Evolutionary conservation across 2,329 filamentous ascomycete species (phyloP).

Genomic region (Knoxdaviesia proteae): DNA sequence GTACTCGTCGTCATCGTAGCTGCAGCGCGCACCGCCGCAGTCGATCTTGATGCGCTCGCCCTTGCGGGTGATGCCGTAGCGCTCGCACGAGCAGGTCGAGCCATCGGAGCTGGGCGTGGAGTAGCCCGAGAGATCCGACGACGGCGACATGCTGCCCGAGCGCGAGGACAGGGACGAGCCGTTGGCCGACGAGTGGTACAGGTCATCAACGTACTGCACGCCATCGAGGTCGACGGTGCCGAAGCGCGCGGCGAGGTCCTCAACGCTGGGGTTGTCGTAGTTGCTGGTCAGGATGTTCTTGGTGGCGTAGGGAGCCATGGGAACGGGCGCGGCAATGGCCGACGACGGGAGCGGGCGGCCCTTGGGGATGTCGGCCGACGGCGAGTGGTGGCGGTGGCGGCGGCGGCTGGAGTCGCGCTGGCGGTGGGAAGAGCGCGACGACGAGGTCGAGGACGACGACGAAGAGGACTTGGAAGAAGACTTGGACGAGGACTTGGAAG

Average conservation of each 20-base stretch:
- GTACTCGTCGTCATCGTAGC: slow-evolving; percentile 37
- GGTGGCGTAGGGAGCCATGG: slow-evolving; percentile 70
- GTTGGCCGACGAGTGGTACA: slow-evolving; percentile 38
- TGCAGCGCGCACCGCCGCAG: slow-evolving; percentile 77
- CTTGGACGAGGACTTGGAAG: slow-evolving; percentile 19
- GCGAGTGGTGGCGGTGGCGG: slow-evolving; percentile 24
- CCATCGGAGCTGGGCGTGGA: slow-evolving; percentile 60
- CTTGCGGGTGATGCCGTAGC: slow-evolving; percentile 87
- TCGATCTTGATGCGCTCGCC: slow-evolving; percentile 90
- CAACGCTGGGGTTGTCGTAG: slow-evolving; percentile 47
- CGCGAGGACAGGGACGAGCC: slow-evolving; percentile 51
- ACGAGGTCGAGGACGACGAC: slow-evolving; percentile 17
- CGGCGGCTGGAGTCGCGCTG: slow-evolving; percentile 13
- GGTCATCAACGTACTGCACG: slow-evolving; percentile 21
- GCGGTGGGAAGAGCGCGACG: slow-evolving; percentile 13
- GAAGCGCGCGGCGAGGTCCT: slow-evolving; percentile 63
- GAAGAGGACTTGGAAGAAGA: slow-evolving; percentile 16
- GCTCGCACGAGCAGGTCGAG: slow-evolving; percentile 76
- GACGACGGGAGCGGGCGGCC: slow-evolving; percentile 74
- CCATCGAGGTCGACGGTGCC: slow-evolving; percentile 36
- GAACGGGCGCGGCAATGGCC: slow-evolving; percentile 80
- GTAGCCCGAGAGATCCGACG: slow-evolving; percentile 54
- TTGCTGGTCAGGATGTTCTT: slow-evolving; percentile 68
- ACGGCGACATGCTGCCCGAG: slow-evolving; percentile 56
- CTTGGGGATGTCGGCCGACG: slow-evolving; percentile 54